Percentiles rank a stretch among this genome's conserved stretches.
phyloP scores from a whole-genome alignment of 1,139 yeast species.

The Eremothecium cymbalariae region DNA sequence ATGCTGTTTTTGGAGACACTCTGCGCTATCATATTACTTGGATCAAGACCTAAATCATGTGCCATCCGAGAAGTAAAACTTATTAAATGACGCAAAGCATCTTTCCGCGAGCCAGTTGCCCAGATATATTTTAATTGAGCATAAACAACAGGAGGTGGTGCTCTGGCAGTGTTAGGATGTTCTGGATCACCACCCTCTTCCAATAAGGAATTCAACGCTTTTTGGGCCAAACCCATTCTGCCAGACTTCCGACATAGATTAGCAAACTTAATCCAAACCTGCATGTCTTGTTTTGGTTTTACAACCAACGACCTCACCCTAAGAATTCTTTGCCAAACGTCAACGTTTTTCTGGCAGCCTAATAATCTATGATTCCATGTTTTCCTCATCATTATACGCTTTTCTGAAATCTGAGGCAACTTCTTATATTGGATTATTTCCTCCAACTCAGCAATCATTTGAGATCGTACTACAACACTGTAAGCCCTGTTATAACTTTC shows the following conservation, averaged over 20 bases:
- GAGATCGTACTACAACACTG: slow-evolving; percentile 92
- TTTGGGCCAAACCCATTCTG: slow-evolving; percentile 84
- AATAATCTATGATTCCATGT: slow-evolving; percentile 91
- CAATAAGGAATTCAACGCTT: slow-evolving; percentile 69
- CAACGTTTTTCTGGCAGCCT: slow-evolving; percentile 95
- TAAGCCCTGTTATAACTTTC: slow-evolving; percentile 97
- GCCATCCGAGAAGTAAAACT: slow-evolving; percentile 91
- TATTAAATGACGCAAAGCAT: slow-evolving; percentile 76
- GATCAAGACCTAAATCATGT: slow-evolving; percentile 71
- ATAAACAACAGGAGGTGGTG: slow-evolving; percentile 93
- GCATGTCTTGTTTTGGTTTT: slow-evolving; percentile 94
- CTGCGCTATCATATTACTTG: slow-evolving; percentile 76
- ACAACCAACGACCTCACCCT: slow-evolving; percentile 90
- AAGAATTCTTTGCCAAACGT: slow-evolving; percentile 95
- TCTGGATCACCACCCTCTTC: slow-evolving; percentile 42
- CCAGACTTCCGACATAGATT: slow-evolving; percentile 92
- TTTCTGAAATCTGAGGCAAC: slow-evolving; percentile 74
- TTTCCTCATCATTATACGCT: slow-evolving; percentile 67
- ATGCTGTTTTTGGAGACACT: slow-evolving; percentile 36
- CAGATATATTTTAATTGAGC: slow-evolving; percentile 96
- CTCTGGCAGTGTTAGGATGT: slow-evolving; percentile 58
- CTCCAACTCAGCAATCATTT: slow-evolving; percentile 93
- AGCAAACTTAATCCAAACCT: slow-evolving; percentile 97
- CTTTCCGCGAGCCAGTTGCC: slow-evolving; percentile 86
- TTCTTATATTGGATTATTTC: slow-evolving; percentile 87